Evolutionary conservation across 2,329 filamentous ascomycete species (phyloP).

Genomic region (Penicillium janthinellum): DNA sequence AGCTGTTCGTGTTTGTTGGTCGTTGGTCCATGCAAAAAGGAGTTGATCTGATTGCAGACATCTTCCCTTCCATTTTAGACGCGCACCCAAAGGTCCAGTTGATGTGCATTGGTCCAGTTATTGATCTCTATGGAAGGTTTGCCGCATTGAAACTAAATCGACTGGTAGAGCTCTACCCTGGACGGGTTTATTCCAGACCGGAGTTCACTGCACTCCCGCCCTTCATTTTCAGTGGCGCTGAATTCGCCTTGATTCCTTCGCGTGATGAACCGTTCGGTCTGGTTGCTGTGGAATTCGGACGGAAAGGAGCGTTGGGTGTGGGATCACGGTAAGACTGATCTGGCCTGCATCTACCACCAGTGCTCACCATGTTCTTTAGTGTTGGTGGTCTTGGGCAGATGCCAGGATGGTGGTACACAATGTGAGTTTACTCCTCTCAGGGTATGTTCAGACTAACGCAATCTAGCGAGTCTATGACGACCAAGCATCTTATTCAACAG

Average conservation of each 20-base stretch:
- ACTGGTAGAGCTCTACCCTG: constrained; percentile 67
- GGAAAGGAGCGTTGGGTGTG: constrained; percentile 68
- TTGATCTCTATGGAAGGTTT: constrained; percentile 69
- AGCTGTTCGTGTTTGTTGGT: constrained; percentile 69
- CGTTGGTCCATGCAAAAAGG: constrained; percentile 71
- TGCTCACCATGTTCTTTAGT: not conserved
- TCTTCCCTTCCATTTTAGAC: constrained; percentile 65
- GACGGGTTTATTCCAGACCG: constrained; percentile 66
- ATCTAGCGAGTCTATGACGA: constrained; percentile 59
- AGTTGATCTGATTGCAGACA: constrained; percentile 68
- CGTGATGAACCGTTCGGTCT: constrained; percentile 70
- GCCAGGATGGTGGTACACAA: constrained; percentile 73
- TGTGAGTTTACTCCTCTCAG: constrained; percentile 32
- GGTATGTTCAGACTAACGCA: not conserved
- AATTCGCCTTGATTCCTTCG: constrained; percentile 69
- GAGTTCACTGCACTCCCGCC: constrained; percentile 67
- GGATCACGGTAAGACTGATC: constrained; percentile 51
- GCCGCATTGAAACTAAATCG: constrained; percentile 65
- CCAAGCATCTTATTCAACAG: constrained; percentile 64
- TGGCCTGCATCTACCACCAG: not conserved
- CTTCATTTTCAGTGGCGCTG: constrained; percentile 67
- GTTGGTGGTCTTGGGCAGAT: constrained; percentile 69
- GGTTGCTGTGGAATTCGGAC: constrained; percentile 68
- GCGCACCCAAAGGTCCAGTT: constrained; percentile 62
- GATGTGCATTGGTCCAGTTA: constrained; percentile 65